Evolutionary conservation across 2,329 filamentous ascomycete genomes (phyloP).

Genomic region (Clonostachys solani): DNA sequence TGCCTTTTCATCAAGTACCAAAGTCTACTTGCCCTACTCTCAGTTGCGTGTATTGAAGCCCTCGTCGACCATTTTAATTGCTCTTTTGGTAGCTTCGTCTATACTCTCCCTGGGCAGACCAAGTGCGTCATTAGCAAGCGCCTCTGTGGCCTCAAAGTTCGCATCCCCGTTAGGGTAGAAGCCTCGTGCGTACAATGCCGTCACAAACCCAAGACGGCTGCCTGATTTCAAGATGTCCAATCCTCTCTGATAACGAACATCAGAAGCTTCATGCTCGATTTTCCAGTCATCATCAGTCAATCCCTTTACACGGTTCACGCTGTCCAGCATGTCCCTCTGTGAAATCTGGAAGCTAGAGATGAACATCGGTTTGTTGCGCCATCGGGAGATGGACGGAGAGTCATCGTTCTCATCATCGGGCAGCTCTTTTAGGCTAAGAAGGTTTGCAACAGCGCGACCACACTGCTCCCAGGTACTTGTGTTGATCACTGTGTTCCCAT

Average conservation of each 20-base stretch:
- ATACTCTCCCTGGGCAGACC: conserved; percentile 53
- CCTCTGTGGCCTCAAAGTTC: conserved; percentile 18
- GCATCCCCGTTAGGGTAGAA: conserved; percentile 42
- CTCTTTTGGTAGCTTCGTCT: conserved; percentile 48
- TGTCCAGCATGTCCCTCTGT: conserved; percentile 62
- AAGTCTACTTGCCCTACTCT: no score
- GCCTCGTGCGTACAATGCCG: conserved; percentile 43
- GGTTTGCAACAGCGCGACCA: conserved; percentile 46
- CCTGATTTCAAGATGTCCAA: not conserved
- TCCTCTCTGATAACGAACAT: conserved; percentile 3
- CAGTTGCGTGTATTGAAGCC: no score
- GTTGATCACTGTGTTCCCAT: conserved; percentile 51
- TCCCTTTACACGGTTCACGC: conserved; percentile 52
- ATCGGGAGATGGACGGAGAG: conserved; percentile 30
- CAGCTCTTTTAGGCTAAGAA: conserved; percentile 40
- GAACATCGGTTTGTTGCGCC: conserved; percentile 41
- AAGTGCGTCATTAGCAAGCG: conserved; percentile 43
- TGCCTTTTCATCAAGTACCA: no score
- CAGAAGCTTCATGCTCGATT: conserved; percentile 39
- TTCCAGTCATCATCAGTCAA: conserved; percentile 58
- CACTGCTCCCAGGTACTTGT: conserved; percentile 56
- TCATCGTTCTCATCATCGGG: conserved; percentile 28
- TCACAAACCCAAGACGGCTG: not conserved
- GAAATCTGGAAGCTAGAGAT: conserved; percentile 52
- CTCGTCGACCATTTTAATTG: conserved; percentile 30